Evolutionary conservation across 805 yeast genomes (phyloP).

Genomic region (Myxozyma nipponensis): DNA sequence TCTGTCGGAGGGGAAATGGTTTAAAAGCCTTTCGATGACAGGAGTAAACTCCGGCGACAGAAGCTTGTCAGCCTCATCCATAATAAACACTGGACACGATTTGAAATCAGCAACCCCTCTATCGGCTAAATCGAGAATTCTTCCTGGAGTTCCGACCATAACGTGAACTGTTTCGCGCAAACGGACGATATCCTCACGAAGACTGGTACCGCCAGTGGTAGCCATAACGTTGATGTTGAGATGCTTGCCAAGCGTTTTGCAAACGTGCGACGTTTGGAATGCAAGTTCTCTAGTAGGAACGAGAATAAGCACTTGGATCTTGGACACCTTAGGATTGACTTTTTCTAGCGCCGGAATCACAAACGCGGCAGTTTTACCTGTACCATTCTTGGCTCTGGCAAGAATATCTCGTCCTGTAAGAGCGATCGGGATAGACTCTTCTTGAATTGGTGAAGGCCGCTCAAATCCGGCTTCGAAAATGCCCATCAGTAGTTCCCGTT

Average conservation of each 20-base stretch:
- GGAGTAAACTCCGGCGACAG: conserved; percentile 83
- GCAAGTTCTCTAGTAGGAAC: conserved; percentile 99
- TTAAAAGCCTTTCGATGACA: conserved; percentile 80
- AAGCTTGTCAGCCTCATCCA: conserved; percentile 99
- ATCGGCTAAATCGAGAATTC: conserved; percentile 90
- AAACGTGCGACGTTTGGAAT: conserved; percentile 94
- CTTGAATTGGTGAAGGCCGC: conserved; percentile 96
- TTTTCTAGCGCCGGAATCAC: conserved; percentile 89
- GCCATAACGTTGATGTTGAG: conserved; percentile 85
- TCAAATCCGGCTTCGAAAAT: conserved; percentile 98
- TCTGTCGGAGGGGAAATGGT: conserved; percentile 70
- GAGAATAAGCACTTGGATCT: conserved; percentile 86
- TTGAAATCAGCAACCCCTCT: conserved; percentile 83
- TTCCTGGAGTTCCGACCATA: conserved; percentile 96
- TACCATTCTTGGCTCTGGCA: conserved; percentile 97
- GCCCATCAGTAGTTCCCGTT: conserved; percentile 94
- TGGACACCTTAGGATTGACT: conserved; percentile 74
- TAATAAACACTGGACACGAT: conserved; percentile 80
- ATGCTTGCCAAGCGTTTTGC: conserved; percentile 91
- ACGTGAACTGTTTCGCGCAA: conserved; percentile 90
- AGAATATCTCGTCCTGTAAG: conserved; percentile 91
- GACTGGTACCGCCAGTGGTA: conserved; percentile 94
- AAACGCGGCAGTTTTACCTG: conserved; percentile 98
- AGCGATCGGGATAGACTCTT: conserved; percentile 94
- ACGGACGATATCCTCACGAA: conserved; percentile 91